Evolutionary conservation across 257 asterid species (phyloP).

Genomic region (Plantago major): DNA sequence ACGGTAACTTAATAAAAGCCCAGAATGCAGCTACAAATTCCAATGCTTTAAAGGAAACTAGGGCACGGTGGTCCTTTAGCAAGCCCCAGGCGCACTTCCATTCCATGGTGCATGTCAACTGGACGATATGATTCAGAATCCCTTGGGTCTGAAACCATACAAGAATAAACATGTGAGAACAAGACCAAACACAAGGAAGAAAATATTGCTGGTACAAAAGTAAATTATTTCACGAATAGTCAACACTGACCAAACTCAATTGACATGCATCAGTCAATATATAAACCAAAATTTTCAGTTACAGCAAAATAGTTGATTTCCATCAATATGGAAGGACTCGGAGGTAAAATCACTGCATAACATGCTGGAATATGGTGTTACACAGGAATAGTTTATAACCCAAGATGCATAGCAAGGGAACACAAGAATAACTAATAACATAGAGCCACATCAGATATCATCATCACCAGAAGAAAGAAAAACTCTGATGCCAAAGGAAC

Average conservation of each 20-base stretch:
- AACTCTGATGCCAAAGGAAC: neutral
- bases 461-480: no score
- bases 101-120: conserved; percentile 79
- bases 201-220: neutral
- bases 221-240: neutral
- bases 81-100: conserved; percentile 91
- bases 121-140: conserved; percentile 74
- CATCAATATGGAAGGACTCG: no score
- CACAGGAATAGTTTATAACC: no score
- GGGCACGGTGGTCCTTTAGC: conserved; percentile 84
- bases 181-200: neutral
- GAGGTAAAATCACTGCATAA: no score
- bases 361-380: no score
- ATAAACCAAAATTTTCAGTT: no score
- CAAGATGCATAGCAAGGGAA: no score
- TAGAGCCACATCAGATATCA: no score
- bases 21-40: conserved; percentile 14
- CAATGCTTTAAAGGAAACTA: conserved; percentile 58
- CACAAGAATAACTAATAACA: no score
- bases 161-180: conserved; percentile 18
- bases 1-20: conserved; percentile 8
- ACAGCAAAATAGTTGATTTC: no score
- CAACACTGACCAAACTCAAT: neutral
- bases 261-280: neutral
- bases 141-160: conserved; percentile 66